Conservation (phyloP, 1,139 yeast species). For the Magnusiomyces paraingens region DNA sequence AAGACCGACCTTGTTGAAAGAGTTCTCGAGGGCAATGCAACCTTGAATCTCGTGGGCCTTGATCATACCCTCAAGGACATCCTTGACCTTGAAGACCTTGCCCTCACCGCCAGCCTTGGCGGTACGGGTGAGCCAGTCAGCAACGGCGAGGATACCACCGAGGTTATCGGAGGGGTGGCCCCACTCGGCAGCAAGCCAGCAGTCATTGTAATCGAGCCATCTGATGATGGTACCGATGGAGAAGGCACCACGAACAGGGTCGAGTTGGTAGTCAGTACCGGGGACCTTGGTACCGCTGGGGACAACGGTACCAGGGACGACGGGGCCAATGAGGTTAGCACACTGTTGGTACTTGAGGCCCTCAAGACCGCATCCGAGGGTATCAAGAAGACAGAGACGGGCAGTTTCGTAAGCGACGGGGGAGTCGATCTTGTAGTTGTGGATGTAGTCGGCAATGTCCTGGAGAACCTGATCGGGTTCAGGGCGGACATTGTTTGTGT, state of each 20-base stretch:
- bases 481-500: slow-evolving; percentile 44
- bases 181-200: slow-evolving; percentile 64
- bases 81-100: slow-evolving; percentile 41
- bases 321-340: slow-evolving; percentile 44
- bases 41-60: slow-evolving; percentile 61
- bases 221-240: slow-evolving; percentile 50
- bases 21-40: slow-evolving; percentile 49
- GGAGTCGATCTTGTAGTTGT: slow-evolving; percentile 41
- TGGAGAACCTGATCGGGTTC: slow-evolving; percentile 43
- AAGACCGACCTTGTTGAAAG: slow-evolving; percentile 52
- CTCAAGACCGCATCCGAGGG: slow-evolving; percentile 56
- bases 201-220: slow-evolving; percentile 56
- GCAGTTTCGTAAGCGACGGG: slow-evolving; percentile 48
- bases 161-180: slow-evolving; percentile 58
- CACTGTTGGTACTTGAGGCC: slow-evolving; percentile 50
- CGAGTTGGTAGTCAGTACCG: slow-evolving; percentile 46
- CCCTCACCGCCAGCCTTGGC: slow-evolving; percentile 39
- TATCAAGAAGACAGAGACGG: slow-evolving; percentile 47
- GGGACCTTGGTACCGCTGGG: slow-evolving; percentile 50
- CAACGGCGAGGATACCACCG: slow-evolving; percentile 53
- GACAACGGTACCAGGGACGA: slow-evolving; percentile 49
- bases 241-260: slow-evolving; percentile 54
- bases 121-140: slow-evolving; percentile 48
- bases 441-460: slow-evolving; percentile 48
- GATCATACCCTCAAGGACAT: slow-evolving; percentile 49